Evolutionary conservation across 73 alveolate genomes (phyloP).

Genomic region (Paramecium caudatum): DNA sequence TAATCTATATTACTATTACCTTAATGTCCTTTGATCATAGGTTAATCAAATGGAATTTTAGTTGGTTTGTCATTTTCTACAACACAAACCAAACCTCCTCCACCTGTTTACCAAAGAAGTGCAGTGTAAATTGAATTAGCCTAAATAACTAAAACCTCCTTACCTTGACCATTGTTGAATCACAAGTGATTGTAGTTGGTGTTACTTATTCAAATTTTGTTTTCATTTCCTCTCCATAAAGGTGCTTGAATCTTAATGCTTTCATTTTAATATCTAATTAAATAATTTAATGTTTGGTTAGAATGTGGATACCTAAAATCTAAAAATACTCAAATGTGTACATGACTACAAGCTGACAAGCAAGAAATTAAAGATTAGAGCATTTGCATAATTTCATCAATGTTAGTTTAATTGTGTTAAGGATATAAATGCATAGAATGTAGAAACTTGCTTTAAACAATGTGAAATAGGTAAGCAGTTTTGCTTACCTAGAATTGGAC

Average conservation of each 20-base stretch:
- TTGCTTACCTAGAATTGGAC: conserved; percentile 15
- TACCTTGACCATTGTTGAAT: conserved; percentile 75
- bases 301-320: conserved; percentile 49
- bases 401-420: conserved; percentile 52
- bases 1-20: conserved; percentile 56
- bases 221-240: conserved; percentile 75
- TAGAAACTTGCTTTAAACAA: conserved; percentile 35
- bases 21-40: conserved; percentile 93
- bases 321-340: conserved; percentile 50
- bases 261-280: conserved; percentile 43
- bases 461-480: conserved; percentile 48
- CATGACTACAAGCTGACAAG: conserved; percentile 18
- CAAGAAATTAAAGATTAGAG: conserved; percentile 25
- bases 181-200: conserved; percentile 74
- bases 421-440: conserved; percentile 31
- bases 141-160: background rate
- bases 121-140: conserved; percentile 74
- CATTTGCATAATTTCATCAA: conserved; percentile 56
- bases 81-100: conserved; percentile 74
- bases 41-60: conserved; percentile 74
- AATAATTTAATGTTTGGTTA: conserved; percentile 51
- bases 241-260: conserved; percentile 69
- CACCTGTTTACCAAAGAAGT: conserved; percentile 76
- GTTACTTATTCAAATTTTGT: conserved; percentile 73
- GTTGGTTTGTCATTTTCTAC: conserved; percentile 28